These are phyloP conservation scores for Solanum virginianum DNA, from an alignment of 257 asterid species.

Conservation along the genomic window DNA sequence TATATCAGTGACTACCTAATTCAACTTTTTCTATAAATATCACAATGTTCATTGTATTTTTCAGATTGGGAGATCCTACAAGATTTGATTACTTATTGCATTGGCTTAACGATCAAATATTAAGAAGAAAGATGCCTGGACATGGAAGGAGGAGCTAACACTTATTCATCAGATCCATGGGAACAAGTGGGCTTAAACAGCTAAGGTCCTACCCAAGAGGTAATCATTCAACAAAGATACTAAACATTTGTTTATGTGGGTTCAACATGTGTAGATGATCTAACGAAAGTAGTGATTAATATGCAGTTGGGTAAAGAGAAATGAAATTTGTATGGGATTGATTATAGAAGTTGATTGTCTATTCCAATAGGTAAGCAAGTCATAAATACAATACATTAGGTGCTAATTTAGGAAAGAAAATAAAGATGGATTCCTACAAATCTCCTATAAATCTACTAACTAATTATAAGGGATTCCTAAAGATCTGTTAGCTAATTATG, in stretches of 20 bases:
- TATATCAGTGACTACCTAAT: not conserved
- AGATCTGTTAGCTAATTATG: too few relatives aligned
- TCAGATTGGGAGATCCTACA: not conserved
- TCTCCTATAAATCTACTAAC: too few relatives aligned
- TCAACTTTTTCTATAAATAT: not conserved
- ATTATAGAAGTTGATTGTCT: not conserved
- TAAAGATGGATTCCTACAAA: too few relatives aligned
- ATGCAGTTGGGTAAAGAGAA: not conserved
- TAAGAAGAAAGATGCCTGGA: conserved; percentile 94
- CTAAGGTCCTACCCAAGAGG: conserved; percentile 95
- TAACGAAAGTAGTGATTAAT: not conserved
- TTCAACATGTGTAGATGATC: not conserved
- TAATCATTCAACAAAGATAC: conserved; percentile 8
- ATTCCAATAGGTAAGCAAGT: too few relatives aligned
- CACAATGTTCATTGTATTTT: not conserved
- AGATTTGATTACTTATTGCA: not conserved
- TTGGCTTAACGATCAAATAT: conserved; percentile 27
- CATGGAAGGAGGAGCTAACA: conserved; percentile 78
- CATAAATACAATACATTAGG: too few relatives aligned
- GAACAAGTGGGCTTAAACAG: conserved; percentile 98
- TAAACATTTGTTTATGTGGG: not conserved
- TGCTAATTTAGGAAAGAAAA: too few relatives aligned
- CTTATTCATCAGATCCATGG: conserved; percentile 71
- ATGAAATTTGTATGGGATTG: not conserved
- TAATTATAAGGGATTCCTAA: too few relatives aligned